Evolutionary conservation across 2,329 filamentous ascomycete species (phyloP).

Genomic region (Xylariales sp.): DNA sequence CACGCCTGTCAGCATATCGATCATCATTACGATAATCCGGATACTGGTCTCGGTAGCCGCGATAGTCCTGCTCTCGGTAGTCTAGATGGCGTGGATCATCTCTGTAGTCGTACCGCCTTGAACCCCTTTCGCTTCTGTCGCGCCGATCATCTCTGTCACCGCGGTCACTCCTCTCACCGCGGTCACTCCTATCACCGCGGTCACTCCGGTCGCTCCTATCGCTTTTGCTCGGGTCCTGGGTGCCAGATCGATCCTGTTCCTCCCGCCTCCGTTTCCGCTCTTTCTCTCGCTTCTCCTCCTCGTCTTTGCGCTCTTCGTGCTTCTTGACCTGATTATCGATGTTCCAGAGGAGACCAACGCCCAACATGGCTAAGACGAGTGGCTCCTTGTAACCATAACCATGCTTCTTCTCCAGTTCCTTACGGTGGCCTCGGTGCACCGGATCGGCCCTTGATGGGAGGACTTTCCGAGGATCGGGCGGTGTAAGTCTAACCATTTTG

Average conservation of each 20-base stretch:
- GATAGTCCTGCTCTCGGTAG: slow-evolving; percentile 8
- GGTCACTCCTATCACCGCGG: neutral
- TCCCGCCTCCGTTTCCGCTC: slow-evolving; percentile 16
- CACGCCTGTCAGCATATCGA: slow-evolving; percentile 13
- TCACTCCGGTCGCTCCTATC: slow-evolving; percentile 1
- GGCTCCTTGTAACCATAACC: slow-evolving; percentile 37
- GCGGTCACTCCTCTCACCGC: neutral
- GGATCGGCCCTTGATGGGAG: slow-evolving; percentile 34
- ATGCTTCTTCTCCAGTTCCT: slow-evolving; percentile 34
- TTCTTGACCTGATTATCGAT: slow-evolving; percentile 35
- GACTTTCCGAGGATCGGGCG: slow-evolving; percentile 21
- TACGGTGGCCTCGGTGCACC: slow-evolving; percentile 30
- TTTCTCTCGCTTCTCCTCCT: slow-evolving; percentile 17
- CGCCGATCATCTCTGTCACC: neutral
- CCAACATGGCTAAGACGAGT: slow-evolving; percentile 22
- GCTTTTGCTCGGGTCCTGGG: slow-evolving; percentile 6
- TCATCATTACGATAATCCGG: slow-evolving; percentile 11
- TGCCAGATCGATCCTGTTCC: slow-evolving; percentile 9
- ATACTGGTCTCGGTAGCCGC: slow-evolving; percentile 14
- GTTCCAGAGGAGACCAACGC: slow-evolving; percentile 35
- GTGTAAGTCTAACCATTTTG: slow-evolving; percentile 9
- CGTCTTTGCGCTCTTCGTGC: slow-evolving; percentile 26
- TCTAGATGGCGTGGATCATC: slow-evolving; percentile 6
- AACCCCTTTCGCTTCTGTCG: too few relatives aligned
- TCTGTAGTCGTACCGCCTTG: too few relatives aligned